Conservation (phyloP, 1,139 yeast genomes). For the Protomyces arabidopsidicola region DNA sequence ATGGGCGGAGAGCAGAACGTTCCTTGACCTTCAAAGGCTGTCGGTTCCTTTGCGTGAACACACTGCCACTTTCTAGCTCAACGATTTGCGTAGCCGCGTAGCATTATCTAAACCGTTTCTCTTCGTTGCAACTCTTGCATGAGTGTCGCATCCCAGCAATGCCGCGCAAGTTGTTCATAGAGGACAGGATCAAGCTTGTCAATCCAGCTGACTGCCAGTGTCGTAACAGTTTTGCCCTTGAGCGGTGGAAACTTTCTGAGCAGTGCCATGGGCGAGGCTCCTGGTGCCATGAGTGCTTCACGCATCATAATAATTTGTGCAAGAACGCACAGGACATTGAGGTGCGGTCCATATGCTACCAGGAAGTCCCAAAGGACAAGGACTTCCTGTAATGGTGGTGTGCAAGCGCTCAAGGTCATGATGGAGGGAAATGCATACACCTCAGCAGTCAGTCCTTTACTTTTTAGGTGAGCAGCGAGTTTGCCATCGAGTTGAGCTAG, state of each 20-base stretch:
- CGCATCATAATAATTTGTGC: constrained; percentile 69
- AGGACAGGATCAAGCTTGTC: constrained; percentile 67
- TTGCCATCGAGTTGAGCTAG: constrained; percentile 69
- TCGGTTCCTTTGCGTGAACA: too few relatives aligned
- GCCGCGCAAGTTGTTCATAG: constrained; percentile 66
- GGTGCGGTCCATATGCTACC: constrained; percentile 85
- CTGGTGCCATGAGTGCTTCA: constrained; percentile 19
- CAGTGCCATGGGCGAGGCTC: constrained; percentile 18
- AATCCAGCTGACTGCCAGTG: constrained; percentile 60
- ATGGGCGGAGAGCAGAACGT: too few relatives aligned
- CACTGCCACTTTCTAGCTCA: too few relatives aligned
- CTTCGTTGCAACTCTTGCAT: constrained; percentile 14
- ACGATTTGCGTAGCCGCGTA: too few relatives aligned
- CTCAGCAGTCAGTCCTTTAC: constrained; percentile 69
- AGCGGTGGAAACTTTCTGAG: constrained; percentile 22
- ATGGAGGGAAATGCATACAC: constrained; percentile 87
- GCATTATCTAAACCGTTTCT: not conserved
- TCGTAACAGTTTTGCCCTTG: constrained; percentile 5
- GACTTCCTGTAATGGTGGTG: constrained; percentile 76
- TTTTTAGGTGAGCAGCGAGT: constrained; percentile 55
- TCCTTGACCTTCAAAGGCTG: too few relatives aligned
- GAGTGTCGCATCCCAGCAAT: constrained; percentile 55
- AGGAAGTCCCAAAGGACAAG: constrained; percentile 82
- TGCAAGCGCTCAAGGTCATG: constrained; percentile 80
- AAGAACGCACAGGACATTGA: constrained; percentile 77